Conservation (phyloP, 495 filamentous ascomycete species). For the Penicillium alfredii region DNA sequence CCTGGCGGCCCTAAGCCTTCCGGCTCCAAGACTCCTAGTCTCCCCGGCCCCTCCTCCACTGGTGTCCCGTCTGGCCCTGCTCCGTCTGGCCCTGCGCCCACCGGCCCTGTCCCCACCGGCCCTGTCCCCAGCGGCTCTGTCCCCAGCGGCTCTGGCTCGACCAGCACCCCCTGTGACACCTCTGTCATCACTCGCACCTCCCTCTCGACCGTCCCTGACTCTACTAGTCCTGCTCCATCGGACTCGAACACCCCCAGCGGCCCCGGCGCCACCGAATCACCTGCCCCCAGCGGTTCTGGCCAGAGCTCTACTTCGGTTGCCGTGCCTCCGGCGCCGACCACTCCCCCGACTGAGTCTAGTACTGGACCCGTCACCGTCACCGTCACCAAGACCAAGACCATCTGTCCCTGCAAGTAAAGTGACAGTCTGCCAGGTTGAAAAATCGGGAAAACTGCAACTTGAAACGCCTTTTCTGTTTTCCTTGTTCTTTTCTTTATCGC, state of each 20-base stretch:
- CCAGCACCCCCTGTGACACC: constrained; percentile 21
- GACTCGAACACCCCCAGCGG: constrained; percentile 4
- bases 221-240: constrained; percentile 7
- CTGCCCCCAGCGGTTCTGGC: constrained; percentile 6
- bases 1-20: constrained; percentile 19
- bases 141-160: constrained; percentile 1
- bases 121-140: not conserved
- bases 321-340: not conserved
- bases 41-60: constrained; percentile 5
- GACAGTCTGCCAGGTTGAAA: not conserved
- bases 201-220: constrained; percentile 4
- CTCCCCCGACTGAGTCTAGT: not conserved
- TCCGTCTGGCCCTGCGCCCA: constrained; percentile 5
- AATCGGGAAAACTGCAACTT: not conserved
- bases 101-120: constrained; percentile 9
- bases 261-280: not conserved
- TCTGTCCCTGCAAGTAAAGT: constrained; percentile 24
- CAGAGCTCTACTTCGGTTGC: constrained; percentile 11
- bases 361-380: constrained; percentile 19
- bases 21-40: constrained; percentile 12
- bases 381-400: constrained; percentile 27
- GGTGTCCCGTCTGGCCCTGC: constrained; percentile 7
- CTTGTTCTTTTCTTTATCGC: constrained; percentile 4
- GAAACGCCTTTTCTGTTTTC: constrained; percentile 3
- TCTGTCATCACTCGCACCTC: constrained; percentile 3